These are phyloP conservation scores for Geranium rotundifolium DNA, from an alignment of 345 rosid genomes.

Conservation along the genomic window DNA sequence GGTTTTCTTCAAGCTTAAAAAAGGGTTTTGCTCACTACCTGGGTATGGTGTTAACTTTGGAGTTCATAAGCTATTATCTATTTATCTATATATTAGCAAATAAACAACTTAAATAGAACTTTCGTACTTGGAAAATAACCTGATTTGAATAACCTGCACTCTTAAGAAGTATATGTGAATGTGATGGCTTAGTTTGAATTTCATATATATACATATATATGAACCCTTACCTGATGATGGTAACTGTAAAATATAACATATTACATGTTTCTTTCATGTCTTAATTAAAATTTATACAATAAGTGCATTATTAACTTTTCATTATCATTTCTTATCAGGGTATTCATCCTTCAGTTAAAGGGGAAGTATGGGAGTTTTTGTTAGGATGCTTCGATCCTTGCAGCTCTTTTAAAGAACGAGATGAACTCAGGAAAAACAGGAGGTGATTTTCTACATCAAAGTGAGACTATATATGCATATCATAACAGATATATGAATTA, in stretches of 20 bases:
- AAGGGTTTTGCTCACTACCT: neutral
- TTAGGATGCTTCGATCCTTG: conserved; percentile 91
- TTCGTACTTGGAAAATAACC: no score
- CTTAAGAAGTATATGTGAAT: neutral
- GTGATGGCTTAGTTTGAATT: no score
- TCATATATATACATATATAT: no score
- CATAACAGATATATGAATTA: conserved; percentile 3
- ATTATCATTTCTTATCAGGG: conserved; percentile 44
- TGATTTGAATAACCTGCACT: neutral
- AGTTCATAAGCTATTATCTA: no score
- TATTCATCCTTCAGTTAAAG: conserved; percentile 84
- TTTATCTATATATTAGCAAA: neutral
- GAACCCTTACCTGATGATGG: neutral
- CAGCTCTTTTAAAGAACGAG: conserved; percentile 68
- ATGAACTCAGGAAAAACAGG: conserved; percentile 45
- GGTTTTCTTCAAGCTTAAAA: neutral
- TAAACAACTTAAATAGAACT: neutral
- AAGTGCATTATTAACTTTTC: conserved; percentile 2
- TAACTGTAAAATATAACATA: neutral
- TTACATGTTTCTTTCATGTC: neutral
- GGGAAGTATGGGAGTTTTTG: conserved; percentile 85
- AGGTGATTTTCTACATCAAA: conserved; percentile 33
- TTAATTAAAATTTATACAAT: neutral
- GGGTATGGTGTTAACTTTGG: no score
- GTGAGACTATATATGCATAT: neutral